Evolutionary conservation across 257 asterid genomes (phyloP).

Genomic region (Oldenlandia corymbosa): DNA sequence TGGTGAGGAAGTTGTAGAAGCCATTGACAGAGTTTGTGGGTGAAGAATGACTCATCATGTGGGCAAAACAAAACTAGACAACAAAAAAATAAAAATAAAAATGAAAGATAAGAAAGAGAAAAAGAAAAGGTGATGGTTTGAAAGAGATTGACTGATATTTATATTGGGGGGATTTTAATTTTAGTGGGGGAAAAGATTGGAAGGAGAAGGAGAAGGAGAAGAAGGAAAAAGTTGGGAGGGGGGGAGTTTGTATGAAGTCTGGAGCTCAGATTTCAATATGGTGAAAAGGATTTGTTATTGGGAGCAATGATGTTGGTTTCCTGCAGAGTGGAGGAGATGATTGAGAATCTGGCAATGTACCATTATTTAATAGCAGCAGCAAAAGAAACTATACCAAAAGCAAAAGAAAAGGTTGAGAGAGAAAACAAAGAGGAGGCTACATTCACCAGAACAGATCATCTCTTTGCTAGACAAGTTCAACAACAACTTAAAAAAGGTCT

Average conservation of each 20-base stretch:
- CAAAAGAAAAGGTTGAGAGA: conserved; percentile 19
- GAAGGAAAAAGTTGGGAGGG: conserved; percentile 10
- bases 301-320: conserved; percentile 64
- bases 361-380: conserved; percentile 30
- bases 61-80: conserved; percentile 2
- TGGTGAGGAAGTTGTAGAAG: conserved; percentile 46
- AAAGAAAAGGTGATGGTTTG: conserved; percentile 24
- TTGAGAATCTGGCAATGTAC: conserved; percentile 58
- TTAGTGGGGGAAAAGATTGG: conserved; percentile 3
- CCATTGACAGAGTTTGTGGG: conserved; percentile 50
- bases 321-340: conserved; percentile 69
- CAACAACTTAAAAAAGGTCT: no score
- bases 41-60: conserved; percentile 59
- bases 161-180: background rate
- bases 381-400: conserved; percentile 7
- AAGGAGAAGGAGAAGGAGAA: conserved; percentile 4
- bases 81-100: background rate
- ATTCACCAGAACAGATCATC: background rate
- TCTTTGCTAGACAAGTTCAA: conserved; percentile 3
- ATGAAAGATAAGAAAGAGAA: background rate
- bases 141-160: conserved; percentile 31
- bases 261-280: conserved; percentile 36
- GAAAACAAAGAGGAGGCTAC: no score
- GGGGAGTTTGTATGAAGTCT: conserved; percentile 12
- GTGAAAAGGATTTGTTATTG: conserved; percentile 50